Percentiles rank a stretch among this genome's conserved stretches.
Evolutionary conservation across 345 rosid species (phyloP).

Genomic region (Bruguiera sexangula): DNA sequence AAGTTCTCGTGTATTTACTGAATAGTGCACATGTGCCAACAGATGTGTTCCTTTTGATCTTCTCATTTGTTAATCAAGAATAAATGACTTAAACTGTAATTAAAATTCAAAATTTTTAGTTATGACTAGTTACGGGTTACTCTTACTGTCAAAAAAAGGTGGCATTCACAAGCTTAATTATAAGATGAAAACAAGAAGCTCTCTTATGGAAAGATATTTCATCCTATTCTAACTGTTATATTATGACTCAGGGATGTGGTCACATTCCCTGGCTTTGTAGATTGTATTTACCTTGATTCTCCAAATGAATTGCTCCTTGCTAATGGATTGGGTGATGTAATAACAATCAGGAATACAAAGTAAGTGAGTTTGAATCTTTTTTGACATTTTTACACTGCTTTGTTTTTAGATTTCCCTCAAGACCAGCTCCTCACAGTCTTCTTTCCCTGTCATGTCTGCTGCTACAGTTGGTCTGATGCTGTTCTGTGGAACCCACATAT

Average conservation of each 20-base stretch:
- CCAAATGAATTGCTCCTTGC: slow-evolving; percentile 57
- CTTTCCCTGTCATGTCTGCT: slow-evolving; percentile 4
- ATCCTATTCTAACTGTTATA: slow-evolving; percentile 25
- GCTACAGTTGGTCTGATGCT: slow-evolving; percentile 83
- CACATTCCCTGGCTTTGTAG: slow-evolving; percentile 87
- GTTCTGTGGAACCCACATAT: slow-evolving; percentile 91
- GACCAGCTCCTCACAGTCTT: slow-evolving; percentile 7
- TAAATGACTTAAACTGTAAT: neutral
- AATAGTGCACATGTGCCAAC: no score
- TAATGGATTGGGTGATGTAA: slow-evolving; percentile 79
- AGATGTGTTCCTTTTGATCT: neutral
- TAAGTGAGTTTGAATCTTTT: slow-evolving; percentile 25
- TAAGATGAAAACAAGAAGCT: neutral
- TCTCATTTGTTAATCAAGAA: neutral
- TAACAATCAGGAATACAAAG: slow-evolving; percentile 70
- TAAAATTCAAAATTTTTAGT: neutral
- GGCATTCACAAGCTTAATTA: neutral
- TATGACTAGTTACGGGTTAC: neutral
- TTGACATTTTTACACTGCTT: slow-evolving; percentile 10
- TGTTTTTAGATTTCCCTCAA: neutral
- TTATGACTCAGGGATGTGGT: slow-evolving; percentile 60
- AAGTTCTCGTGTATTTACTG: no score
- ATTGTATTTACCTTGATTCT: slow-evolving; percentile 76
- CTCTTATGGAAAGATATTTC: slow-evolving; percentile 9
- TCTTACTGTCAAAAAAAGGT: neutral